phyloP scores from a whole-genome alignment of 2,329 filamentous ascomycete species.

The Fusarium sp. region DNA sequence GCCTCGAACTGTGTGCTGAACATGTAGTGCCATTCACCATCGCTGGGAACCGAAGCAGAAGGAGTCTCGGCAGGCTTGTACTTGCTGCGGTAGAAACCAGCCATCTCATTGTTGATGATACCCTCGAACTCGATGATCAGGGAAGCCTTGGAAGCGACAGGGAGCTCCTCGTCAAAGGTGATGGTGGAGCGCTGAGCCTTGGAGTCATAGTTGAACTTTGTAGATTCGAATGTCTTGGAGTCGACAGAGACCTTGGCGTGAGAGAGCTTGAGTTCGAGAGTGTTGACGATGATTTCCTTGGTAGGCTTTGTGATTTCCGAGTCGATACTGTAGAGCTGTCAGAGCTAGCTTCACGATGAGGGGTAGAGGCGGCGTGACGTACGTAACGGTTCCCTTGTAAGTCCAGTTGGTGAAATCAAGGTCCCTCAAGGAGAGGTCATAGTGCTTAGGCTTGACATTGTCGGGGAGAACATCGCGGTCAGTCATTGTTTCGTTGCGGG shows the following conservation, averaged over 20 bases:
- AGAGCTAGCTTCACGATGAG: slow-evolving; percentile 16
- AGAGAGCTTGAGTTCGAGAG: slow-evolving; percentile 82
- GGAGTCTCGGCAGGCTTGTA: slow-evolving; percentile 84
- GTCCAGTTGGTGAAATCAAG: slow-evolving; percentile 79
- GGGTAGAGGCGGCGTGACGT: slow-evolving; percentile 40
- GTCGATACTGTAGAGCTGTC: slow-evolving; percentile 67
- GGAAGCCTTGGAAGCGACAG: slow-evolving; percentile 70
- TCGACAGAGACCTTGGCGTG: slow-evolving; percentile 69
- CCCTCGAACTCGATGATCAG: slow-evolving; percentile 81
- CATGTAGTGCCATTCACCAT: slow-evolving; percentile 75
- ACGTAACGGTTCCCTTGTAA: slow-evolving; percentile 83
- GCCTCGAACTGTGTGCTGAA: slow-evolving; percentile 98
- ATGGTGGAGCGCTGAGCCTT: slow-evolving; percentile 86
- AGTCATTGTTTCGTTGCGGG: slow-evolving; percentile 55
- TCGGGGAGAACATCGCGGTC: slow-evolving; percentile 72
- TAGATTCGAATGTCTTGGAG: slow-evolving; percentile 67
- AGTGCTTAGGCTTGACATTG: slow-evolving; percentile 83
- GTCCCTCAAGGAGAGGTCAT: slow-evolving; percentile 82
- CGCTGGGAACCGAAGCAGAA: slow-evolving; percentile 80
- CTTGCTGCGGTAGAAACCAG: slow-evolving; percentile 92
- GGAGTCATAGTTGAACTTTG: slow-evolving; percentile 80
- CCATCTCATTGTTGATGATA: slow-evolving; percentile 89
- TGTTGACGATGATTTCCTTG: slow-evolving; percentile 84
- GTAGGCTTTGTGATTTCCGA: slow-evolving; percentile 76
- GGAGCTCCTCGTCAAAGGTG: slow-evolving; percentile 76